Evolutionary conservation across 305 asterid genomes (phyloP).

Genomic region (Fraxinus sp.): DNA sequence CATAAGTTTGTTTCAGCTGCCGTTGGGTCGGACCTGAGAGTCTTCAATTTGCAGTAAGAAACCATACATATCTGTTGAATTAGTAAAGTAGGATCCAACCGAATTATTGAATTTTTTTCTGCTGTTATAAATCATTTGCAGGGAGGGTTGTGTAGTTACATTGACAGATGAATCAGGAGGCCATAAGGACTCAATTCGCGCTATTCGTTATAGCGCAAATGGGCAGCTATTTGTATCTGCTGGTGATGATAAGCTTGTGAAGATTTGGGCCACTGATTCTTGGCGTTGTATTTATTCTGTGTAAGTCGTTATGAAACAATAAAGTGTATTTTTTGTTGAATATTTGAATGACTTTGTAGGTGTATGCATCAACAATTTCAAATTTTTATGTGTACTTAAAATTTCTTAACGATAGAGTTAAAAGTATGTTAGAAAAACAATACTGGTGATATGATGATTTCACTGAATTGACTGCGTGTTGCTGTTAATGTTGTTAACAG

Average conservation of each 20-base stretch:
- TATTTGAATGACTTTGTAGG: background rate
- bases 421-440: background rate
- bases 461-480: constrained; percentile 11
- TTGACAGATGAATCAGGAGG: constrained; percentile 57
- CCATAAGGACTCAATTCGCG: constrained; percentile 76
- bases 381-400: background rate
- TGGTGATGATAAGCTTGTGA: constrained; percentile 91
- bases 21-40: constrained; percentile 69
- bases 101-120: background rate
- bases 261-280: constrained; percentile 68
- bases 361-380: background rate
- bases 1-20: constrained; percentile 59
- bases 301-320: constrained; percentile 47
- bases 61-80: background rate
- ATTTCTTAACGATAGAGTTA: background rate
- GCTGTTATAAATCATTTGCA: constrained; percentile 29
- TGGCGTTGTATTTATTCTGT: constrained; percentile 73
- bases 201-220: constrained; percentile 64
- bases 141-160: constrained; percentile 50
- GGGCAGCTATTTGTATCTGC: constrained; percentile 80
- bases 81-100: background rate
- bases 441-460: background rate
- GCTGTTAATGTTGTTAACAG: constrained; percentile 38
- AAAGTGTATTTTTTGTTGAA: background rate
- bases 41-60: constrained; percentile 66